These are phyloP conservation scores for Laburnicola sp. DNA, from an alignment of 2,329 filamentous ascomycete genomes.

Conservation along the genomic window DNA sequence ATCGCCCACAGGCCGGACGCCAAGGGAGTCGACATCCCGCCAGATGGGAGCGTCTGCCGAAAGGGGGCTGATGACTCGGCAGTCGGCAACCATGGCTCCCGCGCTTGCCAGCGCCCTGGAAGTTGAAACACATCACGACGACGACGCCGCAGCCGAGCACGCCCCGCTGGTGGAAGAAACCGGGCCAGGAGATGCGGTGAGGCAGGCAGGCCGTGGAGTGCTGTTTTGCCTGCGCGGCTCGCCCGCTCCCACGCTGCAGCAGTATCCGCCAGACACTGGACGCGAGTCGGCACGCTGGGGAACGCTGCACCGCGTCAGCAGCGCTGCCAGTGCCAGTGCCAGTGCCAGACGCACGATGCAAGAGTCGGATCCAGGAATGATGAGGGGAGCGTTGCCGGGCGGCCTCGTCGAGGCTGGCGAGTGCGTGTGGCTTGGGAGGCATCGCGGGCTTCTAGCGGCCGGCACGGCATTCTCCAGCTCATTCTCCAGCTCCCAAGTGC, in stretches of 20 bases:
- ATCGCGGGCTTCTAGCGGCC: constrained; percentile 13
- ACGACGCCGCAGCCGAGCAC: constrained; percentile 26
- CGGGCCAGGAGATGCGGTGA: constrained; percentile 29
- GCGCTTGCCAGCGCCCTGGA: constrained; percentile 41
- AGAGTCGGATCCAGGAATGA: too few species aligned
- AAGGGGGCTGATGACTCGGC: constrained; percentile 33
- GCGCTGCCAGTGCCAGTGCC: too few species aligned
- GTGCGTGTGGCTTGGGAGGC: too few species aligned
- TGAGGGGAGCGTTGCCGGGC: too few species aligned
- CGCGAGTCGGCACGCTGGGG: too few species aligned
- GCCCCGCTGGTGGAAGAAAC: constrained; percentile 24
- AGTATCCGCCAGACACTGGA: too few species aligned
- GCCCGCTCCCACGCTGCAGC: background rate
- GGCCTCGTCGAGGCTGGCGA: too few species aligned
- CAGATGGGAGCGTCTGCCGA: constrained; percentile 36
- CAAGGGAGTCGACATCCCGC: constrained; percentile 40
- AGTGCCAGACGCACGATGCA: too few species aligned
- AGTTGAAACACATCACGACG: constrained; percentile 31
- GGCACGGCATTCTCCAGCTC: constrained; percentile 17
- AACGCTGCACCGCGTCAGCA: too few species aligned
- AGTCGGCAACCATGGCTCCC: constrained; percentile 30
- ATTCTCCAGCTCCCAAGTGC: too few species aligned
- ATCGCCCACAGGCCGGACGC: constrained; percentile 45
- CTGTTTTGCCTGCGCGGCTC: background rate
- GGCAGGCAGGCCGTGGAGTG: background rate